Evolutionary conservation across 1,284 basidiomycete genomes (phyloP).

Genomic region (Ustilago xerochloae): DNA sequence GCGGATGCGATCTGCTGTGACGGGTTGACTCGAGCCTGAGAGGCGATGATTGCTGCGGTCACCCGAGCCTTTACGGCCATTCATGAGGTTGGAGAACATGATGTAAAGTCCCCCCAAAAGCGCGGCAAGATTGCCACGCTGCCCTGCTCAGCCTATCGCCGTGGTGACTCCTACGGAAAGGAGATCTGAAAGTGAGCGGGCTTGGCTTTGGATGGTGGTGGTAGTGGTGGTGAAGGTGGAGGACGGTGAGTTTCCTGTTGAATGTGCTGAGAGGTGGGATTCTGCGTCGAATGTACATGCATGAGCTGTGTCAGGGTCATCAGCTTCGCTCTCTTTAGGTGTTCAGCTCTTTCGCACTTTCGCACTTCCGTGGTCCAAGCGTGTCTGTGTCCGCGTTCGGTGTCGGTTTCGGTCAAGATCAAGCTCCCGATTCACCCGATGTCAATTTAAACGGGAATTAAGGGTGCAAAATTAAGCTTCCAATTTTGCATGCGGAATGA

Average conservation of each 20-base stretch:
- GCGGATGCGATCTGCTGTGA: conserved; percentile 45
- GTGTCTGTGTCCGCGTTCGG: too few relatives aligned
- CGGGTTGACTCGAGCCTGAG: conserved; percentile 18
- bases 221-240: background rate
- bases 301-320: background rate
- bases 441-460: background rate
- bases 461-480: background rate
- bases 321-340: too few relatives aligned
- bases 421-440: conserved; percentile 17
- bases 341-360: too few relatives aligned
- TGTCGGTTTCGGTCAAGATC: background rate
- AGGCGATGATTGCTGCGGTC: conserved; percentile 45
- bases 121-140: conserved; percentile 5
- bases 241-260: background rate
- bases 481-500: background rate
- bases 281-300: background rate
- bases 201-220: background rate
- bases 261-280: background rate
- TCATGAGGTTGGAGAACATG: conserved; percentile 52
- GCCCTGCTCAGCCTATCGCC: background rate
- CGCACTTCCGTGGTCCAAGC: conserved; percentile 22
- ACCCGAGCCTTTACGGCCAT: conserved; percentile 39
- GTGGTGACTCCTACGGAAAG: background rate
- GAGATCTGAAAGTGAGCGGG: background rate
- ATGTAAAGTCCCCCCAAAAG: background rate